Conservation (phyloP, 305 asterid species). For the Fraxinus xanthoxyloides region DNA sequence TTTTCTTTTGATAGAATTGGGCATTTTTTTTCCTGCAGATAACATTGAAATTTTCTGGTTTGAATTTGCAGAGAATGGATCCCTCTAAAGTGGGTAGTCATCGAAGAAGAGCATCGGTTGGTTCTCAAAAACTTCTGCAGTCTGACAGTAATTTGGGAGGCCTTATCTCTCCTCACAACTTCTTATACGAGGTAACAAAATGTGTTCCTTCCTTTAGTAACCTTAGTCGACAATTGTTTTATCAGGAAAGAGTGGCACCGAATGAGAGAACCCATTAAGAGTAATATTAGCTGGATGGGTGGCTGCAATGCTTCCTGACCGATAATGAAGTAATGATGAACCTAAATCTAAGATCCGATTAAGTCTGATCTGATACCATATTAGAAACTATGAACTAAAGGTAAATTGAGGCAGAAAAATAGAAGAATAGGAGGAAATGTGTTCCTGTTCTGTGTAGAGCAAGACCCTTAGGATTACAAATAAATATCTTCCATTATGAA, state of each 20-base stretch:
- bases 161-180: constrained; percentile 39
- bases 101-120: constrained; percentile 58
- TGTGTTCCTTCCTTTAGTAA: neutral
- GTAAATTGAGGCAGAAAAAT: neutral
- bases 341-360: neutral
- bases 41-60: constrained; percentile 13
- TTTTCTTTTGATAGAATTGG: constrained; percentile 8
- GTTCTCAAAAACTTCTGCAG: constrained; percentile 58
- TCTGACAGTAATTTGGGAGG: constrained; percentile 37
- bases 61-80: constrained; percentile 65
- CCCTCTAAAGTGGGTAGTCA: constrained; percentile 43
- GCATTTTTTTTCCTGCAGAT: constrained; percentile 12
- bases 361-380: neutral
- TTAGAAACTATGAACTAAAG: neutral
- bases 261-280: neutral
- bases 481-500: neutral
- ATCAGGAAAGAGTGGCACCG: neutral
- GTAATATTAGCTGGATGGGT: neutral
- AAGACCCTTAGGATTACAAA: neutral
- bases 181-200: constrained; percentile 59
- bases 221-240: neutral
- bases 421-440: neutral
- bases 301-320: neutral
- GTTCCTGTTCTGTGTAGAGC: neutral
- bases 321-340: neutral